phyloP scores from a whole-genome alignment of 2,329 filamentous ascomycete genomes.

The Hirsutella thompsonii region DNA sequence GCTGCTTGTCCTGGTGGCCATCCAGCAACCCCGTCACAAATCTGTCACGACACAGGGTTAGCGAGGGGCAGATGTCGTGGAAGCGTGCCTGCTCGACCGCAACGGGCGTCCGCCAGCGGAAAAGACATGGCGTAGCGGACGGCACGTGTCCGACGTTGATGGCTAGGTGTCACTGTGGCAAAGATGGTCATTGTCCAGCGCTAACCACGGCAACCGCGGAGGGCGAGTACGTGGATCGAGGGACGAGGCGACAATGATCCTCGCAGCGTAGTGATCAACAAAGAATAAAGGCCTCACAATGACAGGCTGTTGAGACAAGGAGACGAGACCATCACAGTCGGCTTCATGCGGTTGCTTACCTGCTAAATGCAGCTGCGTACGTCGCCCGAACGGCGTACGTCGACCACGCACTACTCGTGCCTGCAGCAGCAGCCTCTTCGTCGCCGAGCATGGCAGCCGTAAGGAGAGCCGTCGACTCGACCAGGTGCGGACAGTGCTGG shows the following conservation, averaged over 20 bases:
- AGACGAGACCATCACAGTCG: too few relatives aligned
- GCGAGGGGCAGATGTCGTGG: slow-evolving; percentile 12
- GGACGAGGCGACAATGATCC: too few relatives aligned
- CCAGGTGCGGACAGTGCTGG: slow-evolving; percentile 62
- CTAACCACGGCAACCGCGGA: too few relatives aligned
- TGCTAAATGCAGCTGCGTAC: slow-evolving; percentile 63
- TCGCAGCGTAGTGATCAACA: too few relatives aligned
- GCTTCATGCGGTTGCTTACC: too few relatives aligned
- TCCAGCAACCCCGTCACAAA: slow-evolving; percentile 76
- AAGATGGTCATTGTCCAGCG: too few relatives aligned
- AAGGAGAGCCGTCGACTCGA: slow-evolving; percentile 66
- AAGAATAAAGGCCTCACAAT: too few relatives aligned
- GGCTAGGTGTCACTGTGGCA: too few relatives aligned
- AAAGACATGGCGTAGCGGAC: neutral
- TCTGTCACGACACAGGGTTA: slow-evolving; percentile 21
- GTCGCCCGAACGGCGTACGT: slow-evolving; percentile 52
- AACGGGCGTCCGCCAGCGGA: neutral
- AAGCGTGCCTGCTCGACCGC: slow-evolving; percentile 33
- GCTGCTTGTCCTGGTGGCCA: slow-evolving; percentile 53
- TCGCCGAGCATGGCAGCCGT: slow-evolving; percentile 58
- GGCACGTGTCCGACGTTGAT: too few relatives aligned
- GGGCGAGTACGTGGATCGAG: too few relatives aligned
- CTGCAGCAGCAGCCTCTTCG: slow-evolving; percentile 18
- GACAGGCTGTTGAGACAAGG: too few relatives aligned
- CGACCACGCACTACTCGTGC: slow-evolving; percentile 23